Conservation (phyloP, 257 asterid genomes). For the Rauvolfia tetraphylla region DNA sequence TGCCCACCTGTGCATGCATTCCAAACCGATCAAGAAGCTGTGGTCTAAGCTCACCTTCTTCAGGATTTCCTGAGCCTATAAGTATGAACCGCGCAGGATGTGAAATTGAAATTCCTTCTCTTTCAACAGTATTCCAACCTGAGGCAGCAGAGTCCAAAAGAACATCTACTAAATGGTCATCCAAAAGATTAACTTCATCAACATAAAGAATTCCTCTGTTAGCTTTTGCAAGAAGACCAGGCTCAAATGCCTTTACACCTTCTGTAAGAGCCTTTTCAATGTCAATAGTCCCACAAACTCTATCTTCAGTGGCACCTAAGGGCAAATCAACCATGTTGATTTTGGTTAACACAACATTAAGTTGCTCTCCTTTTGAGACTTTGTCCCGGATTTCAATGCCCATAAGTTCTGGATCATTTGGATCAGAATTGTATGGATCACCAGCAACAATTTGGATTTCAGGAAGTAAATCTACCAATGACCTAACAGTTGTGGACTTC, state of each 20-base stretch:
- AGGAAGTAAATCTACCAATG: slow-evolving; percentile 84
- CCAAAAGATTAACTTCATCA: slow-evolving; percentile 90
- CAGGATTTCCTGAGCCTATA: slow-evolving; percentile 89
- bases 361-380: slow-evolving; percentile 44
- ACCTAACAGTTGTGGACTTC: slow-evolving; percentile 85
- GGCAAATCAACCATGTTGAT: slow-evolving; percentile 95
- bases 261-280: slow-evolving; percentile 92
- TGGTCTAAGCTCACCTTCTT: slow-evolving; percentile 95
- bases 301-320: slow-evolving; percentile 88
- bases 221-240: slow-evolving; percentile 90
- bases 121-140: slow-evolving; percentile 91
- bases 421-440: slow-evolving; percentile 90
- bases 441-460: slow-evolving; percentile 70
- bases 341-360: slow-evolving; percentile 49
- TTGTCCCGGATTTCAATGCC: slow-evolving; percentile 76
- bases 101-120: slow-evolving; percentile 92
- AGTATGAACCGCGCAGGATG: slow-evolving; percentile 93
- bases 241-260: slow-evolving; percentile 95
- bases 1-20: slow-evolving; percentile 95
- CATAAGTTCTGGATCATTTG: slow-evolving; percentile 83
- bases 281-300: slow-evolving; percentile 93
- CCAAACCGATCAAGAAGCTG: slow-evolving; percentile 97
- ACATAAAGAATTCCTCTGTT: slow-evolving; percentile 86
- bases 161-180: slow-evolving; percentile 90
- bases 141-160: slow-evolving; percentile 90